These are phyloP conservation scores for Sporobolomyces roseus DNA, from an alignment of 768 basidiomycete species.

Conservation along the genomic window DNA sequence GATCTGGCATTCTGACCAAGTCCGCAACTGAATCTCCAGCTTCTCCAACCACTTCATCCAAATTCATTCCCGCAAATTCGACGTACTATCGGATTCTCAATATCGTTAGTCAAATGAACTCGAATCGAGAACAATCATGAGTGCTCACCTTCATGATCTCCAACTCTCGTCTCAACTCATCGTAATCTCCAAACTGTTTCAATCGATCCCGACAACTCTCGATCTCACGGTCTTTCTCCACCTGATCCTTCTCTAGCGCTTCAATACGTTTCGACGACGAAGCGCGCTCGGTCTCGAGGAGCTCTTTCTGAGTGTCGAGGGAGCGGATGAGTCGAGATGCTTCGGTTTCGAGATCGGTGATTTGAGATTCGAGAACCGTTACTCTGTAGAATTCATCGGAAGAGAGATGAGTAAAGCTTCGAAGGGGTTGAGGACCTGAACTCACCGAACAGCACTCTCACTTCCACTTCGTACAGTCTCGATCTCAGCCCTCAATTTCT, in stretches of 20 bases:
- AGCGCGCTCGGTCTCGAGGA: conserved; percentile 62
- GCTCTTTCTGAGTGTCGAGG: conserved; percentile 53
- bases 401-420: not conserved
- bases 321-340: conserved; percentile 64
- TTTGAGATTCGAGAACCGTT: conserved; percentile 65
- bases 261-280: conserved; percentile 61
- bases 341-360: conserved; percentile 73
- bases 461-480: conserved; percentile 78
- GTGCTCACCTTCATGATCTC: conserved; percentile 89
- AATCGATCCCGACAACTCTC: conserved; percentile 66
- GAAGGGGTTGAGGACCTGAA: not conserved
- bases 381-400: conserved; percentile 54
- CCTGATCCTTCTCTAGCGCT: conserved; percentile 25
- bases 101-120: too few relatives aligned
- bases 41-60: conserved; percentile 52
- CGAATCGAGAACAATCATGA: too few relatives aligned
- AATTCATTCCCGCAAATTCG: conserved; percentile 86
- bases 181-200: conserved; percentile 76
- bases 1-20: conserved; percentile 69
- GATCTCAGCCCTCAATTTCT: conserved; percentile 90
- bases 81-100: conserved; percentile 63
- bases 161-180: conserved; percentile 94
- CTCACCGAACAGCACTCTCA: conserved; percentile 65
- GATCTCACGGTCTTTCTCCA: conserved; percentile 59
- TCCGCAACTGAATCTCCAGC: conserved; percentile 31